A percentile compares a stretch with the other conserved stretches of the same genome.
These are phyloP conservation scores for Canavalia gladiata DNA, from an alignment of 306 rosid genomes.

Conservation along the genomic window DNA sequence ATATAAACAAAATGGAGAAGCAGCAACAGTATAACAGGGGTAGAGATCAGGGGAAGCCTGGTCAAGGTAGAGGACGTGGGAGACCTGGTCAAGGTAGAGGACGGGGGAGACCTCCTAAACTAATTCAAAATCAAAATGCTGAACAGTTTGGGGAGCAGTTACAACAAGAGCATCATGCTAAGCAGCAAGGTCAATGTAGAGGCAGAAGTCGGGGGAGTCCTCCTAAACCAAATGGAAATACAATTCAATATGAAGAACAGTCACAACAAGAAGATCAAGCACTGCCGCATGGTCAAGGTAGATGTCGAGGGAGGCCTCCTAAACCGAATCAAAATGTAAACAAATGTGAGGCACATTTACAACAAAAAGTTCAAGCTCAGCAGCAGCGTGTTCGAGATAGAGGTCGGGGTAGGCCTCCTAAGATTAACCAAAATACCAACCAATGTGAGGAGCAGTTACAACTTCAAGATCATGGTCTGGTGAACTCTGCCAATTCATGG, in stretches of 20 bases:
- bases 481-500: conserved; percentile 24
- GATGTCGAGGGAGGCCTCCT: conserved; percentile 10
- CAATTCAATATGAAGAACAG: not conserved
- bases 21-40: not conserved
- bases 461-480: not conserved
- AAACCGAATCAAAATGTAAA: not conserved
- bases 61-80: conserved; percentile 24
- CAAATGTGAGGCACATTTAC: not conserved
- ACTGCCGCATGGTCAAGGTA: not conserved
- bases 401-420: conserved; percentile 8
- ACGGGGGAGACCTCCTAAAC: conserved; percentile 30
- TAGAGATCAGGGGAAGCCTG: not conserved
- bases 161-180: conserved; percentile 18
- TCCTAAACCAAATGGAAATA: not conserved
- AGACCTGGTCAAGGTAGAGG: conserved; percentile 26
- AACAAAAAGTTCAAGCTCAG: not conserved
- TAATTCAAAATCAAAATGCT: not conserved
- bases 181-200: not conserved
- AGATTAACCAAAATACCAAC: not conserved
- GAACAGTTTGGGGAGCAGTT: conserved; percentile 22
- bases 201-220: conserved; percentile 1
- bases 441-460: not conserved
- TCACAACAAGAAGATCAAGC: not conserved
- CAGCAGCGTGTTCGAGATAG: not conserved
- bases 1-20: not conserved